Evolutionary conservation across 768 basidiomycete species (phyloP), one percentile per base, ranked within the genome.

Genomic region (Podaxis sp.): DNA sequence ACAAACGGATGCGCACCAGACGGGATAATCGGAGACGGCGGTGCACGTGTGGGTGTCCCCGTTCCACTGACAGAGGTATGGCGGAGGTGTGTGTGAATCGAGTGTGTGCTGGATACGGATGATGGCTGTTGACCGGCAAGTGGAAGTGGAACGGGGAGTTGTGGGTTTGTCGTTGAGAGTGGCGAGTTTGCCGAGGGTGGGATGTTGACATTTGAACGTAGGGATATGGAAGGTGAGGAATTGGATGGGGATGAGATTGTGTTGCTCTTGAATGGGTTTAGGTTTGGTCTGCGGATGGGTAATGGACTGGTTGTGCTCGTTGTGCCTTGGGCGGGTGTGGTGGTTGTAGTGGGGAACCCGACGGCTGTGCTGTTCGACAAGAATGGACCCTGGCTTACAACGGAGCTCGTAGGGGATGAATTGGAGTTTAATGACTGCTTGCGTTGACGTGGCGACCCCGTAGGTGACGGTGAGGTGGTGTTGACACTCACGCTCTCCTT

Each of bases 341-440:
- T 64, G 49, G 63, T 59, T 46, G 63, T 6, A 13, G 51, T 38
- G 27, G 61, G 57, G 36, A 57, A 61, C 3, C 66, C 67, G 3
- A 46, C 59, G 11, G 40, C 43, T 3, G 55, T 50, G 11, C 47
- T 55, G 22, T 37, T 56, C 0, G 61, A 36, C 15, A 52, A 27
- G 50, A 66, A 51, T 2, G 54, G 47, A 7, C 62, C 59, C 29
- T 61, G 63, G 13, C 59, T 47, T 36, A 56, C 56, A n/a, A 67
- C 52, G 7, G 73, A 75, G 6, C 70, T 55, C 8, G 70, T 69
- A 4, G 74, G 73, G 0, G 74, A 73, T 3, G 73, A 71, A 1
- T 71, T 71, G 24, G 72, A 72, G 37, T 76, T 78, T n/a, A 79
- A 69, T 67, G 84, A 85, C 67, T 86, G 85, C 67, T 68, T 82